Percentiles rank a stretch among this genome's conserved stretches.
Conservation (phyloP, 495 filamentous ascomycete genomes). For the Aspergillus indologenus region DNA sequence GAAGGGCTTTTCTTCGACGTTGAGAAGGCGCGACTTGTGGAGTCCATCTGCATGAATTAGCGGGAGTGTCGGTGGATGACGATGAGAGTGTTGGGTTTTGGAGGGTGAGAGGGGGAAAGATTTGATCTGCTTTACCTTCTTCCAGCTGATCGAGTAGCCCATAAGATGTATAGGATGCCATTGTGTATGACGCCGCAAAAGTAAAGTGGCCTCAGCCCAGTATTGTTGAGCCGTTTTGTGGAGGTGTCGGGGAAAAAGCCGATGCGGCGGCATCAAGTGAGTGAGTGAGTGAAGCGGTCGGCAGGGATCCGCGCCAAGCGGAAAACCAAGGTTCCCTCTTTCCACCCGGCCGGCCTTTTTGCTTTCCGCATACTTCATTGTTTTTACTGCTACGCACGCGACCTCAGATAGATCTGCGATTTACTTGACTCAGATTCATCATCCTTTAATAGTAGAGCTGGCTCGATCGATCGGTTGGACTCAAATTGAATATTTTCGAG, state of each 20-base stretch:
- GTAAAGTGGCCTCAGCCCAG: not conserved
- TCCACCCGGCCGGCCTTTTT: constrained; percentile 1
- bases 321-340: constrained; percentile 11
- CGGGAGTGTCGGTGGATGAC: constrained; percentile 9
- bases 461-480: no score
- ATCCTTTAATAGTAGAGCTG: no score
- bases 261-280: not conserved
- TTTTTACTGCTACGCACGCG: no score
- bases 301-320: constrained; percentile 21
- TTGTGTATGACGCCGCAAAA: constrained; percentile 13
- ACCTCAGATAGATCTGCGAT: no score
- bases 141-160: constrained; percentile 48
- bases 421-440: no score
- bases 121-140: constrained; percentile 49
- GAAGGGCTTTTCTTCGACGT: constrained; percentile 91
- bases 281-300: constrained; percentile 17
- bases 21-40: constrained; percentile 85
- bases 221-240: not conserved
- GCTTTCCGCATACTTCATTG: not conserved
- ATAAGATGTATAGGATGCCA: constrained; percentile 50
- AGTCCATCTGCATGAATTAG: constrained; percentile 61
- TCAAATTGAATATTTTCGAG: no score
- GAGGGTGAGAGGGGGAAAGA: not conserved
- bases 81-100: constrained; percentile 11
- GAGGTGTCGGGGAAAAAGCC: not conserved